These are phyloP conservation scores for Coleophoma cylindrospora DNA, from an alignment of 2,329 filamentous ascomycete genomes.

Conservation along the genomic window DNA sequence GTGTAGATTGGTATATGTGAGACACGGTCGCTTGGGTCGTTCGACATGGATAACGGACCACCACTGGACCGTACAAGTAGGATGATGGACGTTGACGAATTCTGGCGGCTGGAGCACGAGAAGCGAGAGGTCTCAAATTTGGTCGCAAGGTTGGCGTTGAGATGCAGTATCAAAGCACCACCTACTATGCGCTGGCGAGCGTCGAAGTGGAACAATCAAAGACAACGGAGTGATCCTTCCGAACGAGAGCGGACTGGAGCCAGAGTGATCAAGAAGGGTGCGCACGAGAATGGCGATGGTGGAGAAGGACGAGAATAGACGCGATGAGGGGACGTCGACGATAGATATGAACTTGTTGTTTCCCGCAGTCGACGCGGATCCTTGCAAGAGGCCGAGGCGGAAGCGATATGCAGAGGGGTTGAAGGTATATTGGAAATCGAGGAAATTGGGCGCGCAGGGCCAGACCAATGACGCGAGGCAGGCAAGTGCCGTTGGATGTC, in stretches of 20 bases:
- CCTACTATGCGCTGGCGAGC: too few relatives aligned
- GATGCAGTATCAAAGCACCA: background rate
- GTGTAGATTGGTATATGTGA: slow-evolving; percentile 9
- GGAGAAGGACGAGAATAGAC: slow-evolving; percentile 5
- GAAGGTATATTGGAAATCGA: too few relatives aligned
- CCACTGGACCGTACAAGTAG: slow-evolving; percentile 13
- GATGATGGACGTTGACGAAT: background rate
- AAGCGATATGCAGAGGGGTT: background rate
- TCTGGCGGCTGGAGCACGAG: too few relatives aligned
- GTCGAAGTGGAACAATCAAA: too few relatives aligned
- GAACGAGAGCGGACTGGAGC: too few relatives aligned
- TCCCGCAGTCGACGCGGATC: background rate
- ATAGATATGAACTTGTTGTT: background rate
- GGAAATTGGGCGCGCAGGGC: too few relatives aligned
- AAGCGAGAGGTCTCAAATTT: slow-evolving; percentile 4
- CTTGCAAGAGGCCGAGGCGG: background rate
- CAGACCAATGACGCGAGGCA: too few relatives aligned
- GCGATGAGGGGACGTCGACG: background rate
- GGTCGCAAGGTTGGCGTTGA: slow-evolving; percentile 1
- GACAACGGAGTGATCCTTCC: too few relatives aligned
- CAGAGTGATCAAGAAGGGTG: too few relatives aligned
- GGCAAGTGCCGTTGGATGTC: too few relatives aligned
- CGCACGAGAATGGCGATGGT: too few relatives aligned
- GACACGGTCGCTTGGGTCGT: slow-evolving; percentile 18
- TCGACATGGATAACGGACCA: slow-evolving; percentile 17